These are phyloP conservation scores for Nidula microcarpa DNA, from an alignment of 768 basidiomycete species.

Conservation along the genomic window DNA sequence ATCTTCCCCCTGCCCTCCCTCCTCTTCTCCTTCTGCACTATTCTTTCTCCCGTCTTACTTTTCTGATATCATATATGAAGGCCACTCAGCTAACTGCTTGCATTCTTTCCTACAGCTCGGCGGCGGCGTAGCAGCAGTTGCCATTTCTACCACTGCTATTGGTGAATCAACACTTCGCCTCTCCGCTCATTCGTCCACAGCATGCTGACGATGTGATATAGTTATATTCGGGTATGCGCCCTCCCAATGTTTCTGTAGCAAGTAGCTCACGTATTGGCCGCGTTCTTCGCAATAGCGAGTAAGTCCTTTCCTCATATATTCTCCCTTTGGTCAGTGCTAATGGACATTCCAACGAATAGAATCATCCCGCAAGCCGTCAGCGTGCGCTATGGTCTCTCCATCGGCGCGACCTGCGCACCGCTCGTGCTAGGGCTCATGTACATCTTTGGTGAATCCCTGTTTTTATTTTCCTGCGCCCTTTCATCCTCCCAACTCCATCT, in stretches of 20 bases:
- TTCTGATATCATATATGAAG: too few species aligned
- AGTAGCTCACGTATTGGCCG: neutral
- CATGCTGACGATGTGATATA: slow-evolving; percentile 16
- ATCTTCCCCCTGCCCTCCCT: too few species aligned
- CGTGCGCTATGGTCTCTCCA: slow-evolving; percentile 75
- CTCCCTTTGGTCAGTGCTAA: neutral
- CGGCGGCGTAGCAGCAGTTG: slow-evolving; percentile 73
- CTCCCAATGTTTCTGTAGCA: neutral
- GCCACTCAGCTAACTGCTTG: too few species aligned
- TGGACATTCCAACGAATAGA: slow-evolving; percentile 15
- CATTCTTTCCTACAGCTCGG: slow-evolving; percentile 41
- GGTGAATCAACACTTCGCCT: slow-evolving; percentile 30
- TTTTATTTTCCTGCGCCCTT: too few species aligned
- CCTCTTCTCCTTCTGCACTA: neutral
- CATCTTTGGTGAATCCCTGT: slow-evolving; percentile 43
- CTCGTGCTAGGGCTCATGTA: slow-evolving; percentile 76
- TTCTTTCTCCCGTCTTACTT: neutral
- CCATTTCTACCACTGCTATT: slow-evolving; percentile 74
- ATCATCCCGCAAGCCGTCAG: slow-evolving; percentile 72
- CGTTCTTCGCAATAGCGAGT: slow-evolving; percentile 57
- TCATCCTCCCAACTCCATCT: too few species aligned
- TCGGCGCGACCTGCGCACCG: slow-evolving; percentile 77
- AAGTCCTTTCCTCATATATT: slow-evolving; percentile 43
- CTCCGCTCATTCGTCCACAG: neutral
- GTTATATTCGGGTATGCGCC: slow-evolving; percentile 74